Percentiles rank a stretch among this genome's conserved stretches.
These are phyloP conservation scores for Talaromyces verruculosus DNA, from an alignment of 2,329 filamentous ascomycete species.

Conservation along the genomic window DNA sequence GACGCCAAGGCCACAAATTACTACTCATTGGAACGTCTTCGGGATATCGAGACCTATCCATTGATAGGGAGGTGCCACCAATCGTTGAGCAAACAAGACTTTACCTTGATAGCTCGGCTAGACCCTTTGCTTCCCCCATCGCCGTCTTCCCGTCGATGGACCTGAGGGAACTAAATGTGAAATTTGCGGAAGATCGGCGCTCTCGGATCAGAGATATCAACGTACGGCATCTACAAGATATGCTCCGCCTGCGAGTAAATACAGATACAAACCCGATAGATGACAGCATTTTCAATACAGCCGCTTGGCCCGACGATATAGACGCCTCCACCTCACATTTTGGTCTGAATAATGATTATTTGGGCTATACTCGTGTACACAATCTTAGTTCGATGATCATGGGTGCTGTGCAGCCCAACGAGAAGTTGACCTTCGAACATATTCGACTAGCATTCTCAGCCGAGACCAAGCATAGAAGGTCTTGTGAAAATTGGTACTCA, in stretches of 20 bases:
- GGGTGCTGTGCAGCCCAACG: constrained; percentile 48
- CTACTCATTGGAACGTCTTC: constrained; percentile 75
- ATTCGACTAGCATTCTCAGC: constrained; percentile 39
- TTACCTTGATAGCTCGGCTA: constrained; percentile 48
- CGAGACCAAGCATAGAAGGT: constrained; percentile 29
- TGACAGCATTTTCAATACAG: constrained; percentile 33
- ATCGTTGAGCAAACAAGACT: constrained; percentile 46
- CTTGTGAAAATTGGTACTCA: constrained; percentile 37
- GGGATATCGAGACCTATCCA: constrained; percentile 39
- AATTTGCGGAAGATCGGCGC: constrained; percentile 52
- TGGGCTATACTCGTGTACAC: constrained; percentile 62
- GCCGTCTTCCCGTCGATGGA: constrained; percentile 53
- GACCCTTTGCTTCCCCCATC: constrained; percentile 54
- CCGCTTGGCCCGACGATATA: constrained; percentile 34
- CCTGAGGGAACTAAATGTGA: constrained; percentile 37
- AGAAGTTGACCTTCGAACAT: constrained; percentile 41
- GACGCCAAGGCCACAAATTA: constrained; percentile 69
- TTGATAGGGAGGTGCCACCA: constrained; percentile 29
- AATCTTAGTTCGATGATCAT: constrained; percentile 57
- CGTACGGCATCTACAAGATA: constrained; percentile 62
- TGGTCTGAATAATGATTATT: constrained; percentile 54
- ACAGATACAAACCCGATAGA: constrained; percentile 34
- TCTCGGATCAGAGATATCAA: constrained; percentile 58
- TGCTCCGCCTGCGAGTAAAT: constrained; percentile 52
- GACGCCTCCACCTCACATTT: constrained; percentile 33